Conservation (phyloP, 2,329 filamentous ascomycete genomes). For the Basipetospora chlamydospora region DNA sequence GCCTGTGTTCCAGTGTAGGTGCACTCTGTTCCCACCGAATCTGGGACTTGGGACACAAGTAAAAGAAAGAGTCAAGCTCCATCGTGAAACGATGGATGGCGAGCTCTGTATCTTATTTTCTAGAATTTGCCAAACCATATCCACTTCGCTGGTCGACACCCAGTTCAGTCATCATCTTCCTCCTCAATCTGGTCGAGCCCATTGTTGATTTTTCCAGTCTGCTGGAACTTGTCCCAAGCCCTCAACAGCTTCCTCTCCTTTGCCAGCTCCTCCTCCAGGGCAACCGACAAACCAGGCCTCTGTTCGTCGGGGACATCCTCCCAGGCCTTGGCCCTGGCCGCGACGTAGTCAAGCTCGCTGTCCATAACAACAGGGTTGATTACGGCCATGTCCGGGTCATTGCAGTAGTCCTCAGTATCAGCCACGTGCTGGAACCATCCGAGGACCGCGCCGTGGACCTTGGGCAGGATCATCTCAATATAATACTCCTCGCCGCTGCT, state of each 20-base stretch:
- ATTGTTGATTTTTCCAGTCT: conserved; percentile 1
- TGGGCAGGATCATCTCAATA: conserved; percentile 48
- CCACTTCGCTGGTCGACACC: too few species aligned
- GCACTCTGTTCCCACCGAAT: too few species aligned
- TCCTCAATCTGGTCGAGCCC: too few species aligned
- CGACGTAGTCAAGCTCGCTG: neutral
- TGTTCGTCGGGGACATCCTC: conserved; percentile 2
- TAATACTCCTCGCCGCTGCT: conserved; percentile 48
- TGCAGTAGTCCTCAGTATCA: conserved; percentile 20
- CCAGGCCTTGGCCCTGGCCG: neutral
- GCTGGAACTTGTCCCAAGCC: neutral
- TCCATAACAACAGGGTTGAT: neutral
- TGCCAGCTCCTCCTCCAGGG: neutral
- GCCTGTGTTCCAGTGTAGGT: too few species aligned
- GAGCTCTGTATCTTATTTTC: too few species aligned
- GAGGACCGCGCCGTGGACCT: conserved; percentile 37
- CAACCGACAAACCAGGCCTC: neutral
- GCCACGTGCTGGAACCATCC: conserved; percentile 47
- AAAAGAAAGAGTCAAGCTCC: too few species aligned
- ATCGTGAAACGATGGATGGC: too few species aligned
- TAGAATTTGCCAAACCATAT: too few species aligned
- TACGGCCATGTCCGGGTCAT: conserved; percentile 18
- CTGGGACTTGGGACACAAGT: too few species aligned
- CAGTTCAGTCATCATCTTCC: neutral
- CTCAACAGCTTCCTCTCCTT: neutral